Evolutionary conservation across 805 yeast genomes (phyloP).

Genomic region (Pichia thaimueangensis): DNA sequence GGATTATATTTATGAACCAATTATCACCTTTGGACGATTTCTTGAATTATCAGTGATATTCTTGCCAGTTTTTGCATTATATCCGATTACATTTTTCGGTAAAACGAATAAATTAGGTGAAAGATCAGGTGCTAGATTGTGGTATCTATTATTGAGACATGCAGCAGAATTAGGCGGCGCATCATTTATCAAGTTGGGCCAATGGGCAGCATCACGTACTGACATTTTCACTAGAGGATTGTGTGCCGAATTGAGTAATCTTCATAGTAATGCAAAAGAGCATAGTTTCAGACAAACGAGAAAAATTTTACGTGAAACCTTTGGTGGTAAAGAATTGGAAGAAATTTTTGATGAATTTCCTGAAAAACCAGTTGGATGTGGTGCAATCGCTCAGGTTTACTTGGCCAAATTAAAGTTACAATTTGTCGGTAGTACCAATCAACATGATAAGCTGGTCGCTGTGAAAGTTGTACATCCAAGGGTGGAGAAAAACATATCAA

Average conservation of each 20-base stretch:
- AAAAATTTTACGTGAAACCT: conserved; percentile 50
- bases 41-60: conserved; percentile 60
- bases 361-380: conserved; percentile 84
- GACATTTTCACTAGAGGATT: conserved; percentile 80
- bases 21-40: conserved; percentile 62
- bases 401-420: conserved; percentile 53
- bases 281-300: conserved; percentile 64
- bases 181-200: conserved; percentile 85
- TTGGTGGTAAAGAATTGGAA: conserved; percentile 47
- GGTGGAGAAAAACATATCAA: conserved; percentile 60
- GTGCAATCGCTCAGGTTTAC: conserved; percentile 97
- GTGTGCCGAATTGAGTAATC: conserved; percentile 66
- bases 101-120: conserved; percentile 34
- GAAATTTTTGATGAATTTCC: conserved; percentile 77
- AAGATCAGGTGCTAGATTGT: conserved; percentile 56
- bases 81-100: conserved; percentile 62
- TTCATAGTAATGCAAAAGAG: conserved; percentile 78
- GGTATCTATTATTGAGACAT: conserved; percentile 63
- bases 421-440: conserved; percentile 25
- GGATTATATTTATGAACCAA: conserved; percentile 63
- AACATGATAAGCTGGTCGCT: conserved; percentile 61
- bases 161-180: conserved; percentile 87
- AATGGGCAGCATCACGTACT: conserved; percentile 98
- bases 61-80: conserved; percentile 55
- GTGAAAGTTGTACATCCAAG: conserved; percentile 89